Conservation (phyloP, 768 basidiomycete genomes). For the Tulasnella sp. region DNA sequence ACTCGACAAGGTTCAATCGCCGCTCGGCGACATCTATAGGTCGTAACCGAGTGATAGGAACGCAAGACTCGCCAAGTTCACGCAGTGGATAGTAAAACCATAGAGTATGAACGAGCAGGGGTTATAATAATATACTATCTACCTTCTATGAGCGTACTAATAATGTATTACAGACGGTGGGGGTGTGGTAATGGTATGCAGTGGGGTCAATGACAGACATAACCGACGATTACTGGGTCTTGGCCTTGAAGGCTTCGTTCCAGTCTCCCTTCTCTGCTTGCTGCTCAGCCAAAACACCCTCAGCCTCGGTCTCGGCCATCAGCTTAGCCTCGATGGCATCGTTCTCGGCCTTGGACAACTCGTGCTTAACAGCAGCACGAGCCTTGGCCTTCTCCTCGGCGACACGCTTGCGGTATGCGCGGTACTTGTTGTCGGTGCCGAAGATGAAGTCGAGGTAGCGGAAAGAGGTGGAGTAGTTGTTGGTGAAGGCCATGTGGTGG, state of each 20-base stretch:
- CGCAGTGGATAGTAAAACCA: neutral
- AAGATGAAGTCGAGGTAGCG: conserved; percentile 85
- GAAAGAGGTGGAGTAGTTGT: conserved; percentile 92
- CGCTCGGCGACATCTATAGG: neutral
- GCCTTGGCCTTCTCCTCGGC: conserved; percentile 39
- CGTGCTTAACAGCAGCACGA: conserved; percentile 20
- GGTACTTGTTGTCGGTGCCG: conserved; percentile 89
- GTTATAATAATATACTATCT: conserved; percentile 3
- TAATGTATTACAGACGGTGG: neutral
- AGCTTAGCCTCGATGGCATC: conserved; percentile 52
- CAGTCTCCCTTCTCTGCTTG: conserved; percentile 29
- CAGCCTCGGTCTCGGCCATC: conserved; percentile 61
- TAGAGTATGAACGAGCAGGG: neutral
- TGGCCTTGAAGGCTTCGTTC: conserved; percentile 3
- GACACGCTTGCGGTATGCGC: conserved; percentile 62
- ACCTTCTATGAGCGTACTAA: neutral
- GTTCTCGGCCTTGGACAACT: conserved; percentile 42
- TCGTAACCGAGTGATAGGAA: neutral
- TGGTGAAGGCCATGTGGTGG: conserved; percentile 94
- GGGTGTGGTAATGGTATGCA: neutral
- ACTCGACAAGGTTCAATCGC: neutral
- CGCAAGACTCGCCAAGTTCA: neutral
- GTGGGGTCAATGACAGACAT: neutral
- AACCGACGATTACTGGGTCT: conserved; percentile 9
- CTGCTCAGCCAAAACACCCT: conserved; percentile 63